Conservation (phyloP, 306 rosid genomes). For the Vigna mungo region DNA sequence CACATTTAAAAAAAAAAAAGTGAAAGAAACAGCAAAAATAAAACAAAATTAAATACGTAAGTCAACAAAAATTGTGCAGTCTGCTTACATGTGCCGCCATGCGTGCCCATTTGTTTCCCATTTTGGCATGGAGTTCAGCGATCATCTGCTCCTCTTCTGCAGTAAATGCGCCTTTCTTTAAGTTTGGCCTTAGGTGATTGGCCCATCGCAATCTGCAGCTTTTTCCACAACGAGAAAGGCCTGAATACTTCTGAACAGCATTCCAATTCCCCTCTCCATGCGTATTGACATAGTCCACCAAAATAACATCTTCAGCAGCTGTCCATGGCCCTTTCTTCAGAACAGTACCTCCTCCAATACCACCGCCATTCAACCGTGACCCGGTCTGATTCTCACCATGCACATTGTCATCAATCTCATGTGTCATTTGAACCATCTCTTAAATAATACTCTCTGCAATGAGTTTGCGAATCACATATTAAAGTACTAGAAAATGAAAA, state of each 20-base stretch:
- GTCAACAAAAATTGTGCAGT: slow-evolving; percentile 33
- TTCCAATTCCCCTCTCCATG: slow-evolving; percentile 54
- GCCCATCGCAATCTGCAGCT: slow-evolving; percentile 97
- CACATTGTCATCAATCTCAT: slow-evolving; percentile 59
- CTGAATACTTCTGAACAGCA: slow-evolving; percentile 54
- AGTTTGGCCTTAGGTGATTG: slow-evolving; percentile 94
- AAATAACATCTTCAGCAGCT: slow-evolving; percentile 42
- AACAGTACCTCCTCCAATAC: slow-evolving; percentile 50
- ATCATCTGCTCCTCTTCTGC: slow-evolving; percentile 81
- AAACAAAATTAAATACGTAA: slow-evolving; percentile 1
- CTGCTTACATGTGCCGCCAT: slow-evolving; percentile 91
- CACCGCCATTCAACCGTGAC: slow-evolving; percentile 58
- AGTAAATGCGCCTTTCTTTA: slow-evolving; percentile 90
- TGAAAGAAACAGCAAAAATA: slow-evolving; percentile 27
- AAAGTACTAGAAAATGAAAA: neutral
- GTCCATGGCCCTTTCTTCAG: slow-evolving; percentile 50
- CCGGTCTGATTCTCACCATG: slow-evolving; percentile 54
- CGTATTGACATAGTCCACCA: slow-evolving; percentile 41
- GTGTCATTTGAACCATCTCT: slow-evolving; percentile 64
- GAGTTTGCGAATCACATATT: slow-evolving; percentile 41
- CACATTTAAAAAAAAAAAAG: neutral
- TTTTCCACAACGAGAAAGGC: slow-evolving; percentile 86
- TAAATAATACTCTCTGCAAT: slow-evolving; percentile 47
- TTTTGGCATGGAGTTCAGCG: slow-evolving; percentile 80
- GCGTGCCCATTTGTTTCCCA: slow-evolving; percentile 99